Base-by-base conservation (phyloP, 2,329 filamentous ascomycete genomes). In the Plenodomus biglobosus region DNA sequence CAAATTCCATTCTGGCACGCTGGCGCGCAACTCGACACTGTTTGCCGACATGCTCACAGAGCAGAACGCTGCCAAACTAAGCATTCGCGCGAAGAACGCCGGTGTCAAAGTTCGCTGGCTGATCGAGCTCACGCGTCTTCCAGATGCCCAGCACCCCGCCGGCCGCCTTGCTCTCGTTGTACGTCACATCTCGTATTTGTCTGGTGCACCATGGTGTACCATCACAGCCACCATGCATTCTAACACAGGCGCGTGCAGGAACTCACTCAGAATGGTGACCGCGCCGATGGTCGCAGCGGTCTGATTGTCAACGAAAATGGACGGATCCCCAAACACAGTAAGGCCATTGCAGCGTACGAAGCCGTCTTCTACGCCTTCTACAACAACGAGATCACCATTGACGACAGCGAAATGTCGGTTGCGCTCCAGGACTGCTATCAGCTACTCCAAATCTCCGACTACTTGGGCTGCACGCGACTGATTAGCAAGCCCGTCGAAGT, bases 361-460 rank as follows among this genome's bases (percentile, higher is more conserved):
- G 66, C 69, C 30, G 69, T 80, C 16, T 63, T 80, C 44, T 74
- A 75, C 30, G 68, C 74, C 17, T 73, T 80, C 55, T 79, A 80
- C 67, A 72, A 73, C 50, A 66, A 65, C 17, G 61, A 70, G 1
- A 62, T 78, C 27, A 50, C 65, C 8, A 66, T 80, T 35, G 71
- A 73, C 44, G 68, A 76, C 50, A 59, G 61, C 3, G 56, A 67
- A 32, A 71, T 80, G 46, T 56, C 56, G 7, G 52, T 62, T 7
- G 65, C 77, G 0, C 66, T 80, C n/a, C 46, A 56, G 1, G 71
- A 73, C 38, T 73, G 73, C 17, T 59, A 74, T 24, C 65, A 68
- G 3, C 63, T 80, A 8, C 64, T 77, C 38, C 64, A 74, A 13
- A 72, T 78, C 11, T 76, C 76, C 1, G 76, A 79, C 47, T 75